Evolutionary conservation across 176 grass and related monocot species (phyloP).

Genomic region (Echinochloa phyllopogon): DNA sequence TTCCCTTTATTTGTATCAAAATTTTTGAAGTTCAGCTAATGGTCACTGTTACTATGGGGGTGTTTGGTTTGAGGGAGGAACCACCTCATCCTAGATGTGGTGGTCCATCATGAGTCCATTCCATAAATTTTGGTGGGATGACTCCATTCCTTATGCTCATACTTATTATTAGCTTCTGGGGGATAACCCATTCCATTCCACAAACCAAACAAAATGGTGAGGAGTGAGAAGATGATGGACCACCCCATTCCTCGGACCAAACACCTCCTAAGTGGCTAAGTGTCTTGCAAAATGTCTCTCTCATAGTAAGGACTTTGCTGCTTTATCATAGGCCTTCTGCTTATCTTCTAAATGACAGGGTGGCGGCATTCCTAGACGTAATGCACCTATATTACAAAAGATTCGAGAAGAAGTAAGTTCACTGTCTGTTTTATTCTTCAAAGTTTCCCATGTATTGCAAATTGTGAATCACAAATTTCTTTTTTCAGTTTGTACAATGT

Average conservation of each 20-base stretch:
- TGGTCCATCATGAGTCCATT: too few species aligned
- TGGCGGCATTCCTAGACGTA: slow-evolving; percentile 81
- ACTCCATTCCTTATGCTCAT: too few species aligned
- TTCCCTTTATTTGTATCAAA: not conserved
- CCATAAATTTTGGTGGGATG: too few species aligned
- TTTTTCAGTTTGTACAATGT: slow-evolving; percentile 7
- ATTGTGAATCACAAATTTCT: slow-evolving; percentile 14
- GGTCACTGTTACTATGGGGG: not conserved
- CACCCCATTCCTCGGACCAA: too few species aligned
- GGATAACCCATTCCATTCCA: too few species aligned
- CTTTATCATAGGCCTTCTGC: slow-evolving; percentile 37
- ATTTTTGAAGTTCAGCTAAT: slow-evolving; percentile 14
- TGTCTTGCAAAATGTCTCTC: not conserved
- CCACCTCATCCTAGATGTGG: too few species aligned
- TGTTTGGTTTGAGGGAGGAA: too few species aligned
- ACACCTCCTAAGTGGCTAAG: too few species aligned
- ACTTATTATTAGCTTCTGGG: too few species aligned
- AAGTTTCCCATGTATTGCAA: slow-evolving; percentile 9
- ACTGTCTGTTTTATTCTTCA: not conserved
- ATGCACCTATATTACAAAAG: slow-evolving; percentile 78
- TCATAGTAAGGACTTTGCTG: slow-evolving; percentile 10
- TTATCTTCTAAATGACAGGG: slow-evolving; percentile 54
- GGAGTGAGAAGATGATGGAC: too few species aligned
- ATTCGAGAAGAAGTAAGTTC: slow-evolving; percentile 85
- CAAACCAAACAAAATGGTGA: too few species aligned